Conservation (phyloP, 345 rosid genomes). For the Lepidium didymum region DNA sequence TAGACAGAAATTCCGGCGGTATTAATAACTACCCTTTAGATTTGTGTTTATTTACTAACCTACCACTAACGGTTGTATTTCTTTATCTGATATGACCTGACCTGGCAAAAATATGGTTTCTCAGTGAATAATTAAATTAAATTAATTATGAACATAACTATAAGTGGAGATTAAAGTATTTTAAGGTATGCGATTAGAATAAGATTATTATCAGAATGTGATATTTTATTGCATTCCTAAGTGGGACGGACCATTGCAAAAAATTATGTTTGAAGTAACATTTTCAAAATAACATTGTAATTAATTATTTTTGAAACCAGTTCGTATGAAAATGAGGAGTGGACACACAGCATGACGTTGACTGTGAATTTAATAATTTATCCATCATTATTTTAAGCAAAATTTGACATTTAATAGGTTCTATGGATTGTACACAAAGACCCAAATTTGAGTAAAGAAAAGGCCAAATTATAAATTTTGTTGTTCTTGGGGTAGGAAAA, state of each 20-base stretch:
- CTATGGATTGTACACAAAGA: conserved; percentile 11
- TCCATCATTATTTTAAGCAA: not conserved
- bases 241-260: not conserved
- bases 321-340: conserved; percentile 18
- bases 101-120: conserved; percentile 5
- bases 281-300: not conserved
- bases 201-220: not conserved
- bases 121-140: not conserved
- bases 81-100: conserved; percentile 24
- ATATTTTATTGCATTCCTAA: not conserved
- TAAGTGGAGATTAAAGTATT: not conserved
- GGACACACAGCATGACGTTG: conserved; percentile 26
- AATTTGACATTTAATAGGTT: conserved; percentile 18
- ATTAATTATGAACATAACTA: not conserved
- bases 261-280: conserved; percentile 3
- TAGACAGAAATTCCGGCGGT: conserved; percentile 51
- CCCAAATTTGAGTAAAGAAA: conserved; percentile 25
- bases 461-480: conserved; percentile 20
- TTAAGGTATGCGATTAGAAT: not conserved
- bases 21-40: not conserved
- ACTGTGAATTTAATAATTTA: conserved; percentile 18
- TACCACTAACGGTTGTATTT: conserved; percentile 48
- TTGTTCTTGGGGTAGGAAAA: conserved; percentile 22
- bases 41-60: conserved; percentile 11
- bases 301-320: not conserved